Evolutionary conservation across 768 basidiomycete species (phyloP).

Genomic region (Grammothele lineata): DNA sequence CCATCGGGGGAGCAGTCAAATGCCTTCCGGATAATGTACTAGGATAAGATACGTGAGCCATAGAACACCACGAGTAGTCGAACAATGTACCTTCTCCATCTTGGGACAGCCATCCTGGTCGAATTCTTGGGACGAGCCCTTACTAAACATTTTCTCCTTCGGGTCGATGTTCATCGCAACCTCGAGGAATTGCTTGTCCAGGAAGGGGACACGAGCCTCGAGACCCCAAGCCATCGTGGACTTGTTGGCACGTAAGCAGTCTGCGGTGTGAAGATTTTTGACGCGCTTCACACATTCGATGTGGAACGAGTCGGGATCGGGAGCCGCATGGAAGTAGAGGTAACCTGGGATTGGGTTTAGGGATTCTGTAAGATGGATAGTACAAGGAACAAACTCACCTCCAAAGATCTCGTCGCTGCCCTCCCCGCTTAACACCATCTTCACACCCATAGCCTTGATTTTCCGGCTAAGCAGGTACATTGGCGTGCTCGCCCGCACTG

Average conservation of each 20-base stretch:
- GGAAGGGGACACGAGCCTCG: slow-evolving; percentile 97
- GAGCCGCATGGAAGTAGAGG: slow-evolving; percentile 99
- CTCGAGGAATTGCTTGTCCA: slow-evolving; percentile 95
- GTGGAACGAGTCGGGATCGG: slow-evolving; percentile 83
- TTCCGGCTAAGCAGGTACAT: slow-evolving; percentile 99
- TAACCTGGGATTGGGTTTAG: slow-evolving; percentile 54
- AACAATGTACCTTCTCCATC: slow-evolving; percentile 84
- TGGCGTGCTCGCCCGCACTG: slow-evolving; percentile 94
- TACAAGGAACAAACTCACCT: slow-evolving; percentile 41
- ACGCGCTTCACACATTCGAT: slow-evolving; percentile 93
- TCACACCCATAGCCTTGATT: slow-evolving; percentile 99
- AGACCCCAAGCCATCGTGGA: slow-evolving; percentile 99
- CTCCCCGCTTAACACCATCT: slow-evolving; percentile 98
- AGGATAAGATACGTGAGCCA: slow-evolving; percentile 12
- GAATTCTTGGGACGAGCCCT: slow-evolving; percentile 64
- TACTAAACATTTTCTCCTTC: slow-evolving; percentile 83
- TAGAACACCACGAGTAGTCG: not conserved
- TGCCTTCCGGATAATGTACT: slow-evolving; percentile 95
- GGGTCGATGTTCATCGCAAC: slow-evolving; percentile 89
- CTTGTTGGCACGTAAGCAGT: slow-evolving; percentile 99
- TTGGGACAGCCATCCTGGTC: slow-evolving; percentile 85
- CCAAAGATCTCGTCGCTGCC: slow-evolving; percentile 97
- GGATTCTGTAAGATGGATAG: slow-evolving; percentile 5
- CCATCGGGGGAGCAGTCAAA: slow-evolving; percentile 84
- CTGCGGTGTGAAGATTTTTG: slow-evolving; percentile 95